Evolutionary conservation across 1,284 basidiomycete genomes (phyloP).

Genomic region (Boletus subluridellus): DNA sequence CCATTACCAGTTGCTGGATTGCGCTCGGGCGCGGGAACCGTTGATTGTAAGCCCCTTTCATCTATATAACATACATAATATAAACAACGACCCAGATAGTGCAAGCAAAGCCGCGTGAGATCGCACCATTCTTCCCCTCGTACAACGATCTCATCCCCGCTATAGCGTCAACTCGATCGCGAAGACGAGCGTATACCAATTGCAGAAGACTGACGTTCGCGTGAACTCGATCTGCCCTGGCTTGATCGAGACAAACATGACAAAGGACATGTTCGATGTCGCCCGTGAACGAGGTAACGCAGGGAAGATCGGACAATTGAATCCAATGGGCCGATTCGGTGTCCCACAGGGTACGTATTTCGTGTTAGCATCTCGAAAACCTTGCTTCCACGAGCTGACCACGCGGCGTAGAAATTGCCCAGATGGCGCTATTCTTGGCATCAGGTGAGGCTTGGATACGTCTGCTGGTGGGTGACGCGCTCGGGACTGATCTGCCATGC

Average conservation of each 20-base stretch:
- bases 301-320: slow-evolving; percentile 81
- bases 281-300: slow-evolving; percentile 72
- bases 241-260: slow-evolving; percentile 90
- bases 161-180: slow-evolving; percentile 81
- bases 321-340: slow-evolving; percentile 78
- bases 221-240: slow-evolving; percentile 92
- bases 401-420: slow-evolving; percentile 66
- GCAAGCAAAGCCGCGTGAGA: slow-evolving; percentile 86
- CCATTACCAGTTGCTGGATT: slow-evolving; percentile 70
- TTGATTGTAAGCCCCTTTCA: slow-evolving; percentile 64
- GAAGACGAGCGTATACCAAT: slow-evolving; percentile 75
- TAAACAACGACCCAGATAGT: slow-evolving; percentile 55
- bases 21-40: slow-evolving; percentile 78
- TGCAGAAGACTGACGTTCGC: slow-evolving; percentile 79
- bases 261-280: slow-evolving; percentile 66
- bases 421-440: slow-evolving; percentile 81
- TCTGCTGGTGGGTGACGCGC: neutral
- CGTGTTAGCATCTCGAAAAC: neutral
- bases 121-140: slow-evolving; percentile 10
- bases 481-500: slow-evolving; percentile 14
- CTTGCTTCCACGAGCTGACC: slow-evolving; percentile 21
- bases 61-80: neutral
- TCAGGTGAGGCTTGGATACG: slow-evolving; percentile 54
- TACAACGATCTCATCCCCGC: slow-evolving; percentile 7
- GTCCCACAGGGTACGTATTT: slow-evolving; percentile 62